A percentile compares a stretch with the other conserved stretches of the same genome.
Evolutionary conservation across 2,329 filamentous ascomycete species (phyloP).

Genomic region (Pseudodiploospora longispora): DNA sequence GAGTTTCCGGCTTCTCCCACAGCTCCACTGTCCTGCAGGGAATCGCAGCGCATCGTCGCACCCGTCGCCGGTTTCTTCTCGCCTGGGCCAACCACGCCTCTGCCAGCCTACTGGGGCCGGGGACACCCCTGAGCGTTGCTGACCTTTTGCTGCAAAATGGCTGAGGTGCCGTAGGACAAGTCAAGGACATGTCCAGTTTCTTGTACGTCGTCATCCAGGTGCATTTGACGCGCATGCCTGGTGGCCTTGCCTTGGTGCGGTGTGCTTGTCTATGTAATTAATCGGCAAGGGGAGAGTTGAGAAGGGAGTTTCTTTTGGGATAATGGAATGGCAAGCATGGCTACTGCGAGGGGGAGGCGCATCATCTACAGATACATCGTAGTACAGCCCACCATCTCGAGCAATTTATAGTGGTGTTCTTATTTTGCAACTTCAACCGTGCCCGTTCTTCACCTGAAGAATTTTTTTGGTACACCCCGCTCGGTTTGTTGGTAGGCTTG

Average conservation of each 20-base stretch:
- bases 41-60: slow-evolving; percentile 11
- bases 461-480: no score
- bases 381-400: no score
- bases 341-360: no score
- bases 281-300: no score
- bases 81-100: slow-evolving; percentile 15
- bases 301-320: no score
- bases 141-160: neutral
- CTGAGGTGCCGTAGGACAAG: neutral
- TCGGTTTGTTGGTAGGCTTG: no score
- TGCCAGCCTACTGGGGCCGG: neutral
- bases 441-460: no score
- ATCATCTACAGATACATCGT: no score
- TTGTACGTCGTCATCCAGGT: neutral
- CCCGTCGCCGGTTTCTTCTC: slow-evolving; percentile 24
- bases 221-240: slow-evolving; percentile 9
- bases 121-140: neutral
- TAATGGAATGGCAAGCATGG: no score
- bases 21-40: slow-evolving; percentile 14
- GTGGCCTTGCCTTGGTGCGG: slow-evolving; percentile 7
- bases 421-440: no score
- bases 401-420: no score
- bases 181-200: neutral
- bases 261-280: neutral
- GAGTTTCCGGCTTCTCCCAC: slow-evolving; percentile 24